A percentile compares a stretch with the other conserved stretches of the same genome.
phyloP scores from a whole-genome alignment of 257 asterid genomes.

The Thymus mandschuricus region DNA sequence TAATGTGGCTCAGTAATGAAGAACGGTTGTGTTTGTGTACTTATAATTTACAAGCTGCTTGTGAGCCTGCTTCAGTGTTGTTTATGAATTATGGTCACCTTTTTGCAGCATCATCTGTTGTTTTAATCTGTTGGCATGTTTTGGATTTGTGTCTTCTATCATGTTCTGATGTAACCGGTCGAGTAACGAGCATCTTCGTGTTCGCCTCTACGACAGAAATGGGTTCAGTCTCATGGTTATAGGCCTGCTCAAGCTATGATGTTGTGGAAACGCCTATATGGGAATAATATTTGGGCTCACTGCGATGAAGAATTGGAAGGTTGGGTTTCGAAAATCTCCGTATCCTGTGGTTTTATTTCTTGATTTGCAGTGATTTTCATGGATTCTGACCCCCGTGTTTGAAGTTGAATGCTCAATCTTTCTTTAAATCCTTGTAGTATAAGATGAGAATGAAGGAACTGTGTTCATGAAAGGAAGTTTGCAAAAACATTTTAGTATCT shows the following conservation, averaged over 20 bases:
- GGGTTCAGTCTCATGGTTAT: conserved; percentile 85
- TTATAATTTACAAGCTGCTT: background rate
- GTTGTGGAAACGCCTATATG: conserved; percentile 91
- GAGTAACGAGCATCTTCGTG: background rate
- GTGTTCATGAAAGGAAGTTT: conserved; percentile 6
- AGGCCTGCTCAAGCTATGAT: conserved; percentile 93
- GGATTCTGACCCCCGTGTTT: background rate
- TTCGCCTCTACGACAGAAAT: conserved; percentile 56
- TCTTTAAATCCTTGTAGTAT: background rate
- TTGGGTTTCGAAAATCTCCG: conserved; percentile 26
- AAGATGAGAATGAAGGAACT: background rate
- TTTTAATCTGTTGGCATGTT: background rate
- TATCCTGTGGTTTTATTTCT: conserved; percentile 7
- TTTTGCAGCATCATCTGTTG: background rate
- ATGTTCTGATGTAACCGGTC: conserved; percentile 1
- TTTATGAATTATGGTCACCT: background rate
- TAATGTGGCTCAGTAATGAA: conserved; percentile 22
- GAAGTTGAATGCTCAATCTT: background rate
- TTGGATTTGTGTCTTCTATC: background rate
- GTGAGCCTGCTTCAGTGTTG: background rate
- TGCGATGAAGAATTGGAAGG: conserved; percentile 77
- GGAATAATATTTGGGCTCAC: conserved; percentile 78
- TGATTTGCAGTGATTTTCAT: conserved; percentile 7
- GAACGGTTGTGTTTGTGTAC: background rate
- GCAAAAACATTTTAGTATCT: background rate